Conservation (phyloP, 495 filamentous ascomycete genomes). For the Penicillium pulvis region DNA sequence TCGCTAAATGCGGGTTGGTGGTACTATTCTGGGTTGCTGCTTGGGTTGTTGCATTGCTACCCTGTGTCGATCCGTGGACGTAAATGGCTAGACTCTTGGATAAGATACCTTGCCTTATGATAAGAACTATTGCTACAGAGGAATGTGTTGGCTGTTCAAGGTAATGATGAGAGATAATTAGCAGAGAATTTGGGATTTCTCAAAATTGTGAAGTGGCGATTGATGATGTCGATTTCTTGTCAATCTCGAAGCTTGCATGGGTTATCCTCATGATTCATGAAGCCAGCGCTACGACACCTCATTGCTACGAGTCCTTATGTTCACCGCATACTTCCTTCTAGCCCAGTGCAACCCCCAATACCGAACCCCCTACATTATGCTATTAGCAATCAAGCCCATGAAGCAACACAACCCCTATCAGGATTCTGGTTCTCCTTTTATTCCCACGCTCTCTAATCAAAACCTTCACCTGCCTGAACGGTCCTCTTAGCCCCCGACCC, state of each 20-base stretch:
- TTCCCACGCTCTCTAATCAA: not conserved
- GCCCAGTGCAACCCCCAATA: too few species aligned
- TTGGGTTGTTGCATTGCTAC: slow-evolving; percentile 30
- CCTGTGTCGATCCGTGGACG: slow-evolving; percentile 32
- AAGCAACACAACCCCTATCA: too few species aligned
- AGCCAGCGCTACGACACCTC: too few species aligned
- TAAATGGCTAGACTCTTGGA: slow-evolving; percentile 30
- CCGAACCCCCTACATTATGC: too few species aligned
- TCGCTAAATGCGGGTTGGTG: slow-evolving; percentile 16
- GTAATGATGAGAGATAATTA: not conserved
- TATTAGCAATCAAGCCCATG: too few species aligned
- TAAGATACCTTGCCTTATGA: slow-evolving; percentile 23
- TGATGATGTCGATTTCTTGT: too few species aligned
- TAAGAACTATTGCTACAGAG: slow-evolving; percentile 25
- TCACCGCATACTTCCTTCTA: too few species aligned
- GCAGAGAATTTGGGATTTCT: too few species aligned
- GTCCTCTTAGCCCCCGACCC: not conserved
- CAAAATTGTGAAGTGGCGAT: too few species aligned
- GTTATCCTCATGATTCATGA: too few species aligned
- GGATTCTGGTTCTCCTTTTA: not conserved
- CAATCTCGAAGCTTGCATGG: too few species aligned
- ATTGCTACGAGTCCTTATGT: too few species aligned
- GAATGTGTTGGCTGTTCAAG: slow-evolving; percentile 14
- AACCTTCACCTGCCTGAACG: not conserved
- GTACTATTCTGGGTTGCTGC: slow-evolving; percentile 11